Evolutionary conservation across 495 filamentous ascomycete genomes (phyloP).

Genomic region (Gamarada debralockiae): DNA sequence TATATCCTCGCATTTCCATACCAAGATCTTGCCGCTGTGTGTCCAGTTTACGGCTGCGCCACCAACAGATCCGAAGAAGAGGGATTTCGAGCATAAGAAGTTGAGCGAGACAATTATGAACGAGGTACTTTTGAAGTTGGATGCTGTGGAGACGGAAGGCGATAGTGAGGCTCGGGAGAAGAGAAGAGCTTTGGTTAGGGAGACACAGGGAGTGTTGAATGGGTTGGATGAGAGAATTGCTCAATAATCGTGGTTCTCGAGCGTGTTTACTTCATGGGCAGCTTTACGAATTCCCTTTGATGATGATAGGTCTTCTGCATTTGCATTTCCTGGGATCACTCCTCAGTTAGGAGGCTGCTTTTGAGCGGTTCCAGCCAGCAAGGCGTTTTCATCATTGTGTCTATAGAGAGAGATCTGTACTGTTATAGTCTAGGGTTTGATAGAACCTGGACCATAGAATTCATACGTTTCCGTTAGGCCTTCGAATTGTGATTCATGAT

Average conservation of each 20-base stretch:
- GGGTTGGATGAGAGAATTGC: slow-evolving; percentile 48
- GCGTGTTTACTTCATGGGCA: not conserved
- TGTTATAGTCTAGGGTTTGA: too few species aligned
- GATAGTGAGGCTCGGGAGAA: slow-evolving; percentile 58
- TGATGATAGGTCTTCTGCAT: not conserved
- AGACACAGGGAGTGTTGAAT: slow-evolving; percentile 64
- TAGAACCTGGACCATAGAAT: too few species aligned
- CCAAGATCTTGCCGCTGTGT: slow-evolving; percentile 63
- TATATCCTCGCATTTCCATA: slow-evolving; percentile 62
- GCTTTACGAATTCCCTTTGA: slow-evolving; percentile 11
- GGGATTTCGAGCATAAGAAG: slow-evolving; percentile 73
- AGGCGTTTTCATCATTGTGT: not conserved
- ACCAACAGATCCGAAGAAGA: slow-evolving; percentile 66
- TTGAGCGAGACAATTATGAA: slow-evolving; percentile 79
- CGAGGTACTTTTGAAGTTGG: slow-evolving; percentile 80
- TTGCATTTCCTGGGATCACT: slow-evolving; percentile 8
- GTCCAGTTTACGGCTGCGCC: slow-evolving; percentile 59
- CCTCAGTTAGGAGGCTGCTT: not conserved
- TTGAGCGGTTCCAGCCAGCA: not conserved
- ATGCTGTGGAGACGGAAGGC: slow-evolving; percentile 72
- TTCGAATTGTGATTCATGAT: too few species aligned
- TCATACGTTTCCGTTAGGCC: too few species aligned
- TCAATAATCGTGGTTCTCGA: slow-evolving; percentile 2
- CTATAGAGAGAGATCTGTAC: too few species aligned
- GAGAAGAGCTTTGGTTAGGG: slow-evolving; percentile 71